Evolutionary conservation across 1,139 yeast species (phyloP), one percentile per base, ranked within the genome.

Genomic region (Candida tetrigidarum): DNA sequence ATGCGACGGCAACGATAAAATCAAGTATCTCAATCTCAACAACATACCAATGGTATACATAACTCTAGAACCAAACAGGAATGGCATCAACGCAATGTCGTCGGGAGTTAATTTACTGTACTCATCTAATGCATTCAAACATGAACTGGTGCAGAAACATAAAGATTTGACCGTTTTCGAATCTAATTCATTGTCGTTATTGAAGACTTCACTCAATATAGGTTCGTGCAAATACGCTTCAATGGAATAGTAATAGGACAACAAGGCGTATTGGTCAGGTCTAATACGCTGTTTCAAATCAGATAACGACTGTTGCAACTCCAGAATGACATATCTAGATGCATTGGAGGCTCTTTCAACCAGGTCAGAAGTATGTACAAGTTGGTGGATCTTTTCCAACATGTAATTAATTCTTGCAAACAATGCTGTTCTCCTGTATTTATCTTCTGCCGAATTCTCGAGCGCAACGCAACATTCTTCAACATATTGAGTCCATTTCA

Each of bases 201-300:
- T 37, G 23, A 56, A 62, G 29, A 60, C 63, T 44, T 62, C 68
- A 48, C 71, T 76, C 44, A 78, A 58, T 32, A 69, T 73, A 4
- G 81, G 82, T 58, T 84, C 95, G 60, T 86, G 86, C 15, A 89
- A 65, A 57, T 82, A 86, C 0, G 93, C 92, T 53, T 86, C 89
- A 11, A 86, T 83, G 0, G 93, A 78, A 52, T 78, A 79, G 52
- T 73, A 78, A 60, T 76, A 84, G 0, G 85, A 72, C 57, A 76
- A 59, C 30, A 74, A 58, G 8, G 73, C 66, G 50, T 72, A 71
- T 44, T 78, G 71, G 26, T 67, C 64, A 4, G 62, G 54, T 3
- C 66, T 59, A 19, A 83, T 73, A 39, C 63, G 62, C 15, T 50
- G 48, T 48, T 66, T 71, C 29, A 81, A 60, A 2, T 52, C 51